A percentile compares a stretch with the other conserved stretches of the same genome.
phyloP scores from a whole-genome alignment of 2,329 filamentous ascomycete species.

The Emydomyces testavorans region DNA sequence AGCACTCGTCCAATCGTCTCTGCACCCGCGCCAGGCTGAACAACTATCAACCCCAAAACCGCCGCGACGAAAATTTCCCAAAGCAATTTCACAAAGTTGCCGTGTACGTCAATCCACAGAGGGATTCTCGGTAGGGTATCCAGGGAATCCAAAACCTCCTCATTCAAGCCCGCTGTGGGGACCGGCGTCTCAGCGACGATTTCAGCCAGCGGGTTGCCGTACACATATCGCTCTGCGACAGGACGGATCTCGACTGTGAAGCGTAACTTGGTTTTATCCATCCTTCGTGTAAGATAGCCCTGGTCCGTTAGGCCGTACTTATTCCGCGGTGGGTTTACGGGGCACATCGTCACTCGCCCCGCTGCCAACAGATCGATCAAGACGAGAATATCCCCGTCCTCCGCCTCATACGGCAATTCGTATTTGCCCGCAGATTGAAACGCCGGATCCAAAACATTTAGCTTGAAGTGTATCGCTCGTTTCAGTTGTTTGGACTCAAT shows the following conservation, averaged over 20 bases:
- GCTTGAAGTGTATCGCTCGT: constrained; percentile 35
- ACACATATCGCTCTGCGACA: constrained; percentile 27
- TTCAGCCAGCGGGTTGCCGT: constrained; percentile 30
- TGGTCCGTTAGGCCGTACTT: constrained; percentile 39
- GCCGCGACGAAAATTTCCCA: constrained; percentile 36
- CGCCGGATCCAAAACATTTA: constrained; percentile 30
- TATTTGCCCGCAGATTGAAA: constrained; percentile 26
- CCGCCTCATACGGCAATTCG: constrained; percentile 28
- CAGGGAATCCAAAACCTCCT: constrained; percentile 2
- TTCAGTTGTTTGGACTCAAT: constrained; percentile 33
- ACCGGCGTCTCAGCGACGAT: constrained; percentile 17
- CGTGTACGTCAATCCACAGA: constrained; percentile 41
- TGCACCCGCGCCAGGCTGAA: constrained; percentile 32
- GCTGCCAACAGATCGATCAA: constrained; percentile 33
- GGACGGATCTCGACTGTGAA: constrained; percentile 35
- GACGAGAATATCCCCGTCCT: constrained; percentile 36
- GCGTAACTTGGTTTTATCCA: constrained; percentile 35
- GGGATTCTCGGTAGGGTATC: constrained; percentile 28
- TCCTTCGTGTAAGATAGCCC: constrained; percentile 37
- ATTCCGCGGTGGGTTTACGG: constrained; percentile 32
- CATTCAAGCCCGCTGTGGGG: constrained; percentile 22
- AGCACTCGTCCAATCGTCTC: constrained; percentile 29
- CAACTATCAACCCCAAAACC: constrained; percentile 33
- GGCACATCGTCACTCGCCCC: constrained; percentile 28
- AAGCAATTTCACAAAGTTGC: constrained; percentile 24